Evolutionary conservation across 2,329 filamentous ascomycete genomes (phyloP), one percentile per base, ranked within the genome.

Genomic region (Fusarium protoensiforme): DNA sequence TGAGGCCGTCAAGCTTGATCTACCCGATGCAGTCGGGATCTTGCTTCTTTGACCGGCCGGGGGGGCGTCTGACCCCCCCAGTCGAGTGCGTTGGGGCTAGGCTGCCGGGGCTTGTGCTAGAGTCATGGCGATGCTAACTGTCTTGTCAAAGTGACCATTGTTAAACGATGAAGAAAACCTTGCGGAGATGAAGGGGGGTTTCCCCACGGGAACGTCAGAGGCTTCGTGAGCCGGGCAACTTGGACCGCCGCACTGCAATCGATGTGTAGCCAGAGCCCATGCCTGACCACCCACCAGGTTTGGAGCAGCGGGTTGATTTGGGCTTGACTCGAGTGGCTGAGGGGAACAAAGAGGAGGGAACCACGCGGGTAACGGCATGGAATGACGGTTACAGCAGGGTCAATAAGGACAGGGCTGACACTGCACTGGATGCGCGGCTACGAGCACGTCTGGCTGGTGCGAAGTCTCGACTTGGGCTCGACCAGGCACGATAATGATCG

Each of bases 81-180:
- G 61, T 65, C 68, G 73, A 57, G 54, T 68, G 33, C 33, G 54
- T 61, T 61, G 61, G 61, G 61, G 33, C 65, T 59, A 69, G 67
- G 36, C 65, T 65, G 41, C 71, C 38, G 60, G 61, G 71, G 65
- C 54, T 65, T 67, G 58, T 69, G 59, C 61, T 72, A 65, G 56
- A 57, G 58, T 62, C 43, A 51, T 53, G 65, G 43, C 56, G 64
- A 65, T 72, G 72, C 81, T 82, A 75, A 82, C 74, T 33, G 20
- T 57, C 31, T 53, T 69, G 54, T 41, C 56, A 53, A 64, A 85
- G 83, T 85, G 33, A 85, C 83, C 14, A 93, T 93, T 82, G 84
- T 93, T 81, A 93, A 93, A 84, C 90, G 90, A 85, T 93, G 87
- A 88, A 93, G 85, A 87, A 68, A 69, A 68, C 54, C 29, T 63